Conservation (phyloP, 495 filamentous ascomycete species). For the Ramalina intermedia region DNA sequence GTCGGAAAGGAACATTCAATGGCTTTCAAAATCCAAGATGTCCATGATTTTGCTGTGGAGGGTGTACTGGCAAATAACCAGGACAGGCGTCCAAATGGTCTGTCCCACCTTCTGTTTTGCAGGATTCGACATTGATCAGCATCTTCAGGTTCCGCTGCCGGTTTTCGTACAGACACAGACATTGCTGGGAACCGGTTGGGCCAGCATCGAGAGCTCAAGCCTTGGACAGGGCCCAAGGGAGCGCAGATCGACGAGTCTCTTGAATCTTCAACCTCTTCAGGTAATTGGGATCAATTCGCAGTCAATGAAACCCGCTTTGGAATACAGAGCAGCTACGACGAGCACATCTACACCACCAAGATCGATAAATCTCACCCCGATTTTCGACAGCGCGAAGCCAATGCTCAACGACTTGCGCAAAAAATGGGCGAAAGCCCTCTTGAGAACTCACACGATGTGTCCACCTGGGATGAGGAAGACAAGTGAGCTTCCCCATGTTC, state of each 20-base stretch:
- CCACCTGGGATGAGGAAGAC: slow-evolving; percentile 71
- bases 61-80: slow-evolving; percentile 37
- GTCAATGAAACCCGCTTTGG: slow-evolving; percentile 80
- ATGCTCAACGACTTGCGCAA: slow-evolving; percentile 69
- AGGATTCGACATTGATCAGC: slow-evolving; percentile 4
- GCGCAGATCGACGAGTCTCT: slow-evolving; percentile 50
- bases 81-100: slow-evolving; percentile 60
- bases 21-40: slow-evolving; percentile 68
- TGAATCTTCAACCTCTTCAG: slow-evolving; percentile 37
- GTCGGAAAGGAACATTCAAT: slow-evolving; percentile 51
- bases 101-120: slow-evolving; percentile 9
- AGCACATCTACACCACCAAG: slow-evolving; percentile 83
- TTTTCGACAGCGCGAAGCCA: slow-evolving; percentile 61
- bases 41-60: slow-evolving; percentile 48
- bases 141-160: slow-evolving; percentile 30
- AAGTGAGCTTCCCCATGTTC: slow-evolving; percentile 44
- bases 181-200: slow-evolving; percentile 61
- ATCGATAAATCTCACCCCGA: slow-evolving; percentile 71
- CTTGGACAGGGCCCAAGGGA: slow-evolving; percentile 66
- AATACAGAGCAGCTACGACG: slow-evolving; percentile 73
- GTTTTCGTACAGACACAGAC: slow-evolving; percentile 76
- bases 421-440: slow-evolving; percentile 68
- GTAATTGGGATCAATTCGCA: slow-evolving; percentile 86
- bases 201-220: slow-evolving; percentile 65
- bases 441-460: slow-evolving; percentile 52